phyloP scores from a whole-genome alignment of 805 yeast species.

The Pichia membranifaciens region DNA sequence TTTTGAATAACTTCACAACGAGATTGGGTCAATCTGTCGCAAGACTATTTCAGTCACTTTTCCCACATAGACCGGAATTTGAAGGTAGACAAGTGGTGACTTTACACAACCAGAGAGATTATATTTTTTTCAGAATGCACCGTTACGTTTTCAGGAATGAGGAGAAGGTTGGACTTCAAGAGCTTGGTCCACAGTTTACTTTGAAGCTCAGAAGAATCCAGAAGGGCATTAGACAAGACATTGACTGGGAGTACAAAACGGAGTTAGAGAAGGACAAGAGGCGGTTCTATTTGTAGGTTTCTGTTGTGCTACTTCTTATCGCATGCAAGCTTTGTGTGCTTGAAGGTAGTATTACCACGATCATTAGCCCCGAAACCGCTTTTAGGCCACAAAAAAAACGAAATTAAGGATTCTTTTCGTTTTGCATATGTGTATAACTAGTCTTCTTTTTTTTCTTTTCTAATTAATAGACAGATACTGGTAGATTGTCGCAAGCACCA shows the following conservation, averaged over 20 bases:
- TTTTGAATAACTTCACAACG: conserved; percentile 87
- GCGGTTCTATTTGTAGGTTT: conserved; percentile 65
- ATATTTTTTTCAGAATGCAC: conserved; percentile 90
- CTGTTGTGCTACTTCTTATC: conserved; percentile 6
- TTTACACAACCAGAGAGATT: conserved; percentile 93
- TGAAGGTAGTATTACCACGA: too few species aligned
- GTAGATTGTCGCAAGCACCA: too few species aligned
- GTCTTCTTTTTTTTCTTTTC: too few species aligned
- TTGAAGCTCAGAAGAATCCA: conserved; percentile 82
- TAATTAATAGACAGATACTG: too few species aligned
- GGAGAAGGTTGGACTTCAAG: conserved; percentile 91
- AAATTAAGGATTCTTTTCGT: too few species aligned
- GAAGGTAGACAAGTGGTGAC: conserved; percentile 96
- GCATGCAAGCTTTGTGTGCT: neutral
- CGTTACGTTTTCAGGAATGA: conserved; percentile 85
- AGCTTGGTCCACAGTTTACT: conserved; percentile 95
- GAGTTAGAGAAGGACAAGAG: conserved; percentile 96
- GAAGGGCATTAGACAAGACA: conserved; percentile 84
- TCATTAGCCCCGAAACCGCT: too few species aligned
- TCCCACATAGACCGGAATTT: conserved; percentile 90
- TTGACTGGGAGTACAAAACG: conserved; percentile 94
- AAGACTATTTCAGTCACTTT: conserved; percentile 80
- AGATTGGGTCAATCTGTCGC: conserved; percentile 92
- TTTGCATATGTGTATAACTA: too few species aligned
- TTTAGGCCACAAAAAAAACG: too few species aligned